phyloP scores from a whole-genome alignment of 768 basidiomycete species.

The Calocera cornea region DNA sequence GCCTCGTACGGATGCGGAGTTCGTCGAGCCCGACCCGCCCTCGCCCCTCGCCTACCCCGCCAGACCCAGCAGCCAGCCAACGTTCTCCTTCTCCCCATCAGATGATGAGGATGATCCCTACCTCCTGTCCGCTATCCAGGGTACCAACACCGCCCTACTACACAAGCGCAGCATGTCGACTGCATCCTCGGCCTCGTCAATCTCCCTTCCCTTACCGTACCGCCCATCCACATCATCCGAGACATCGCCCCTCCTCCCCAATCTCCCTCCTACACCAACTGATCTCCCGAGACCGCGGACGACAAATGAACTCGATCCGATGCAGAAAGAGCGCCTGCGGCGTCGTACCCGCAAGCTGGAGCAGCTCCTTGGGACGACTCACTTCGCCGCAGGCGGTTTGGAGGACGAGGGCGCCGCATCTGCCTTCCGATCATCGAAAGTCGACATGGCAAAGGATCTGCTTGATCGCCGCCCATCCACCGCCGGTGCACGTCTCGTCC shows the following conservation, averaged over 20 bases:
- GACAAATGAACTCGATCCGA: neutral
- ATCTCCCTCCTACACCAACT: neutral
- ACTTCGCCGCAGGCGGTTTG: neutral
- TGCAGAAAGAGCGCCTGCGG: neutral
- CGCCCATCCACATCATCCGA: neutral
- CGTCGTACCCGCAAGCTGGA: neutral
- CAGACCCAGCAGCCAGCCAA: neutral
- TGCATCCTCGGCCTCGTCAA: neutral
- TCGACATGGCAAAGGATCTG: neutral
- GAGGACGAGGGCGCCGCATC: neutral
- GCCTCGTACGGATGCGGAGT: neutral
- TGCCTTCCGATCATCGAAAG: neutral
- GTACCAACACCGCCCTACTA: neutral
- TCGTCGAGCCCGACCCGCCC: neutral
- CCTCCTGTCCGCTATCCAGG: neutral
- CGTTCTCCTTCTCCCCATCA: neutral
- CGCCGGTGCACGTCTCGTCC: neutral
- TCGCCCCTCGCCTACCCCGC: neutral
- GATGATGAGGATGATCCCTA: neutral
- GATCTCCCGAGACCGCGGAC: neutral
- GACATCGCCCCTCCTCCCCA: neutral
- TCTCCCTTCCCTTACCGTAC: neutral
- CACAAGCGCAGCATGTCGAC: constrained; percentile 3
- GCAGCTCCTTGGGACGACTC: neutral
- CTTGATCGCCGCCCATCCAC: neutral